phyloP scores from a whole-genome alignment of 805 yeast species.

The Saccharomycopsis fodiens region DNA sequence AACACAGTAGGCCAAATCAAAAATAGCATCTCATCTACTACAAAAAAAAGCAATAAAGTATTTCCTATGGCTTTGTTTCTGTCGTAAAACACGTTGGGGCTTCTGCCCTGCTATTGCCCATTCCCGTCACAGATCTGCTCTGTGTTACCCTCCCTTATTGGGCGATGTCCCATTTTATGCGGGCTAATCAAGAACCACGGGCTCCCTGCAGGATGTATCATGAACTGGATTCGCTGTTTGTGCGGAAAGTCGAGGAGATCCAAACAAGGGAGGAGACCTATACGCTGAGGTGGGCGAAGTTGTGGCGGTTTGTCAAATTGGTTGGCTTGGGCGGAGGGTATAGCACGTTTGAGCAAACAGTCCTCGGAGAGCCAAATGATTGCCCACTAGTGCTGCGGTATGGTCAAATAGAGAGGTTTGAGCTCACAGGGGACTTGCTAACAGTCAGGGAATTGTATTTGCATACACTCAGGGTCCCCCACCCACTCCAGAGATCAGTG shows the following conservation, averaged over 20 bases:
- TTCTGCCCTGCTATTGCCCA: too few relatives aligned
- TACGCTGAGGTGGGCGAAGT: slow-evolving; percentile 5
- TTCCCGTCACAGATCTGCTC: too few relatives aligned
- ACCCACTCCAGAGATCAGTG: slow-evolving; percentile 33
- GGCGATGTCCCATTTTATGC: too few relatives aligned
- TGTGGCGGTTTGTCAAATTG: slow-evolving; percentile 1
- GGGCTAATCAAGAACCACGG: too few relatives aligned
- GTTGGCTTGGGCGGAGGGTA: not conserved
- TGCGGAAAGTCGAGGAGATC: slow-evolving; percentile 2
- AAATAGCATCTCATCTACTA: too few relatives aligned
- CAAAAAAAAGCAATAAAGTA: too few relatives aligned
- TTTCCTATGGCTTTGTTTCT: too few relatives aligned
- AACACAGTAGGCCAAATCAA: too few relatives aligned
- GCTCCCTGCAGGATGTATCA: not conserved
- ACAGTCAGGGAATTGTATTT: slow-evolving; percentile 30
- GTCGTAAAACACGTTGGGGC: too few relatives aligned
- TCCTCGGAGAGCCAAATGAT: slow-evolving; percentile 45
- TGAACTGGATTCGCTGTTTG: slow-evolving; percentile 1
- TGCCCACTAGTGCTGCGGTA: slow-evolving; percentile 47
- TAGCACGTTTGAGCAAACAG: slow-evolving; percentile 34
- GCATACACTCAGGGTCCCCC: slow-evolving; percentile 40
- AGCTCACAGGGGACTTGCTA: slow-evolving; percentile 22
- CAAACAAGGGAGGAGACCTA: slow-evolving; percentile 18
- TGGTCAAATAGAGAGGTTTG: slow-evolving; percentile 33
- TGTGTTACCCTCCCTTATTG: too few relatives aligned